Percentiles rank a stretch among this genome's conserved stretches.
phyloP scores from a whole-genome alignment of 257 asterid species.

The Solanum phureja region DNA sequence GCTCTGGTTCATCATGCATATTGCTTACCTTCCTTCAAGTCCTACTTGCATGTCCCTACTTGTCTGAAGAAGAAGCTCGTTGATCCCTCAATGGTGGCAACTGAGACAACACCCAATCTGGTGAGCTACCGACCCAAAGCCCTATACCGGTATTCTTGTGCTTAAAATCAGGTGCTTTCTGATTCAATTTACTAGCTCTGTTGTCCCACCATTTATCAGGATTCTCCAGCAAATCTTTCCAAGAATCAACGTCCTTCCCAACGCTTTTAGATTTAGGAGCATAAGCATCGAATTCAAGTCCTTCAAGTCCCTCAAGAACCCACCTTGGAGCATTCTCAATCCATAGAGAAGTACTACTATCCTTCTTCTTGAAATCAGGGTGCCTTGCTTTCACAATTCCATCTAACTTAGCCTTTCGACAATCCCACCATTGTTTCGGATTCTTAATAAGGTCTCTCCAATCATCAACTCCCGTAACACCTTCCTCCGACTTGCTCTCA shows the following conservation, averaged over 20 bases:
- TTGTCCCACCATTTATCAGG: conserved; percentile 66
- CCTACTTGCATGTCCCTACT: neutral
- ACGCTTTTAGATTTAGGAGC: neutral
- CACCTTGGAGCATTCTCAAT: conserved; percentile 43
- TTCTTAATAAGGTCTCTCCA: conserved; percentile 75
- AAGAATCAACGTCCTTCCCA: conserved; percentile 15
- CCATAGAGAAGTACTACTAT: conserved; percentile 44
- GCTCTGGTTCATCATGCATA: neutral
- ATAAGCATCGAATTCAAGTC: conserved; percentile 41
- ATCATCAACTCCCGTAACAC: neutral
- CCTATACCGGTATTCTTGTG: conserved; percentile 45
- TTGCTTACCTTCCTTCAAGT: neutral
- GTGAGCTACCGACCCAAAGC: conserved; percentile 39
- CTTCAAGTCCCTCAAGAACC: conserved; percentile 39
- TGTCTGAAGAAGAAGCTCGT: neutral
- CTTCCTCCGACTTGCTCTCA: neutral
- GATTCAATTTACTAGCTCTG: conserved; percentile 27
- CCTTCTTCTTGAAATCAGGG: conserved; percentile 80
- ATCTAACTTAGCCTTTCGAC: conserved; percentile 42
- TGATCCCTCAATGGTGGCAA: conserved; percentile 42
- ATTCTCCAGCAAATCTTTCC: conserved; percentile 43
- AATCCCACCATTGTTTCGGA: conserved; percentile 68
- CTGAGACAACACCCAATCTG: conserved; percentile 50
- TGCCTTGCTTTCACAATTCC: conserved; percentile 41
- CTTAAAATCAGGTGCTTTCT: conserved; percentile 51